A percentile compares a stretch with the other conserved stretches of the same genome.
phyloP scores from a whole-genome alignment of 768 basidiomycete species.

The Tulasnella sp. region DNA sequence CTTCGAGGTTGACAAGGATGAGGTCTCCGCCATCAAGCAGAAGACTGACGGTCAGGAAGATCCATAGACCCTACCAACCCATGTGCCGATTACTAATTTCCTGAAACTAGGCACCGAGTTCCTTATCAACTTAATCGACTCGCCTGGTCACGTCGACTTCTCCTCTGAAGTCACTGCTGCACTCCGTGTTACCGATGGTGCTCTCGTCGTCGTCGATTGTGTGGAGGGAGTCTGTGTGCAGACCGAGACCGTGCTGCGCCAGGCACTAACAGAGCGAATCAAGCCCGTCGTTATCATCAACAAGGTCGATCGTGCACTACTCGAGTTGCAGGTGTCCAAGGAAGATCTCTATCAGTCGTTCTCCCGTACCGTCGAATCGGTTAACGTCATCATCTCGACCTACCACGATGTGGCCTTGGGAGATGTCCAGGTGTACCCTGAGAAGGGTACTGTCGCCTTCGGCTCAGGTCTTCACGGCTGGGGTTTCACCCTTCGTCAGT shows the following conservation, averaged over 20 bases:
- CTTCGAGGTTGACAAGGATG: slow-evolving; percentile 90
- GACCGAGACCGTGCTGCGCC: slow-evolving; percentile 97
- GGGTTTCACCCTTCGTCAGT: slow-evolving; percentile 98
- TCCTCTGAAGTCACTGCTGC: slow-evolving; percentile 99
- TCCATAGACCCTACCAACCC: background rate
- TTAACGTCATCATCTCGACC: slow-evolving; percentile 97
- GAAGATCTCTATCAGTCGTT: slow-evolving; percentile 97
- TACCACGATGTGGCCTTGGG: slow-evolving; percentile 91
- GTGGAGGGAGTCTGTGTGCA: slow-evolving; percentile 99
- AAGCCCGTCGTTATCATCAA: slow-evolving; percentile 99
- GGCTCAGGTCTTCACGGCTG: slow-evolving; percentile 99
- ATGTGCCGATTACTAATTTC: background rate
- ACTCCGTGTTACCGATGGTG: slow-evolving; percentile 98
- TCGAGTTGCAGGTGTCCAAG: slow-evolving; percentile 95
- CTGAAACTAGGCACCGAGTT: slow-evolving; percentile 68
- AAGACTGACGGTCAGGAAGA: slow-evolving; percentile 67
- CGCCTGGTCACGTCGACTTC: slow-evolving; percentile 99
- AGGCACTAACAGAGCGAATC: slow-evolving; percentile 95
- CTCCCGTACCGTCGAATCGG: slow-evolving; percentile 91
- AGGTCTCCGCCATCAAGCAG: slow-evolving; percentile 75
- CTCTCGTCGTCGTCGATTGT: slow-evolving; percentile 98
- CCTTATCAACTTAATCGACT: slow-evolving; percentile 99
- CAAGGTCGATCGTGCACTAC: slow-evolving; percentile 98
- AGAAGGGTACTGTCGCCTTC: slow-evolving; percentile 96
- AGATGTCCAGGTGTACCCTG: slow-evolving; percentile 98